Percentiles rank a stretch among this genome's conserved stretches.
Conservation (phyloP, 2,329 filamentous ascomycete genomes). For the Teratosphaeria gauchensis region DNA sequence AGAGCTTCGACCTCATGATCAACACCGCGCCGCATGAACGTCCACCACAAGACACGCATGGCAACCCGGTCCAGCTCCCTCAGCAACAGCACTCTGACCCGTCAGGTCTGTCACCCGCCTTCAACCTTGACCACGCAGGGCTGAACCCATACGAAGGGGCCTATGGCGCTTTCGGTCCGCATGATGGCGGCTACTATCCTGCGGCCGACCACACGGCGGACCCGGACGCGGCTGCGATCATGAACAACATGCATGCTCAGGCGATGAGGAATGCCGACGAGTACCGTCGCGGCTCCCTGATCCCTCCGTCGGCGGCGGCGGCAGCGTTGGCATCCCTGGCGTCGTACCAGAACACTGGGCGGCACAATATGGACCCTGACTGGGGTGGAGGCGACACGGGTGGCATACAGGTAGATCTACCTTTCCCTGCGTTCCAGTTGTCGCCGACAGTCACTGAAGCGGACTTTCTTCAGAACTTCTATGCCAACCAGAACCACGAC, state of each 20-base stretch:
- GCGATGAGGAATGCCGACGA: conserved; percentile 57
- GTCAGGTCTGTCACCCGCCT: conserved; percentile 28
- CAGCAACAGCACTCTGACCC: conserved; percentile 21
- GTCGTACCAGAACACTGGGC: conserved; percentile 64
- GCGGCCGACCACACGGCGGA: conserved; percentile 51
- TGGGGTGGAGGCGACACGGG: conserved; percentile 54
- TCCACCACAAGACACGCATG: conserved; percentile 41
- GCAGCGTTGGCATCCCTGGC: conserved; percentile 73
- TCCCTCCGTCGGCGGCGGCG: conserved; percentile 66
- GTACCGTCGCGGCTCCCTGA: conserved; percentile 51
- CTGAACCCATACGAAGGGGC: conserved; percentile 28
- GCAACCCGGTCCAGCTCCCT: conserved; percentile 18
- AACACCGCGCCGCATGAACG: conserved; percentile 73
- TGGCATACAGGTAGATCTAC: neutral
- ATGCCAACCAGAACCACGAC: conserved; percentile 32
- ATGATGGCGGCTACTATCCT: conserved; percentile 33
- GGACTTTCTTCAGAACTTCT: conserved; percentile 29
- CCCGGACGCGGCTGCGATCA: conserved; percentile 46
- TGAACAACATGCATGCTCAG: conserved; percentile 48
- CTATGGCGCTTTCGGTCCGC: conserved; percentile 25
- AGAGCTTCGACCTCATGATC: conserved; percentile 96
- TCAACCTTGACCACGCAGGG: conserved; percentile 23
- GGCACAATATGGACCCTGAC: conserved; percentile 35
- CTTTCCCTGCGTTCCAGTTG: conserved; percentile 16
- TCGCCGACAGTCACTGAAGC: conserved; percentile 27